Evolutionary conservation across 1,284 basidiomycete species (phyloP).

Genomic region (Apiotrichum sp.): DNA sequence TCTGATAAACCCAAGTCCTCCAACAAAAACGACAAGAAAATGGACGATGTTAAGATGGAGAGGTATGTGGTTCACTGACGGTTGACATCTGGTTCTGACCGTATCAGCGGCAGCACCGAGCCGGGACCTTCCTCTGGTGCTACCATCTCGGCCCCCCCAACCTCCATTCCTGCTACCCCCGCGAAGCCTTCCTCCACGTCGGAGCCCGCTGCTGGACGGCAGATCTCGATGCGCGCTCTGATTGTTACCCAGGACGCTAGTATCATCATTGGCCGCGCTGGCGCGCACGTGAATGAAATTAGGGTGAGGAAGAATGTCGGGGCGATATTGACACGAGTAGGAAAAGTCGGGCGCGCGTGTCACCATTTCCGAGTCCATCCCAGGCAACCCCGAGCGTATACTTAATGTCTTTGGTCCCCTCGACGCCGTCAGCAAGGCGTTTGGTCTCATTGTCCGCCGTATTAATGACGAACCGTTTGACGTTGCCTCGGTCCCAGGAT

Average conservation of each 20-base stretch:
- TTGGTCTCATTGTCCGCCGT: constrained; percentile 94
- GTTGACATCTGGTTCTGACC: background rate
- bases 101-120: constrained; percentile 11
- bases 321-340: constrained; percentile 26
- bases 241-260: constrained; percentile 99
- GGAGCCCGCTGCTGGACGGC: constrained; percentile 36
- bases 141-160: constrained; percentile 23
- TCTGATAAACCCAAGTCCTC: constrained; percentile 3
- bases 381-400: constrained; percentile 96
- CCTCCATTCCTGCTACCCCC: constrained; percentile 32
- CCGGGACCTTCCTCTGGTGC: constrained; percentile 26
- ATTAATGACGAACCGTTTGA: constrained; percentile 99
- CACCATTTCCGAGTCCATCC: constrained; percentile 92
- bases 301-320: constrained; percentile 47
- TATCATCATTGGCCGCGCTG: constrained; percentile 96
- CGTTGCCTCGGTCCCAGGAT: constrained; percentile 92
- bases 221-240: constrained; percentile 86
- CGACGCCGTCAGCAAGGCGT: constrained; percentile 98
- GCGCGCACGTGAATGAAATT: constrained; percentile 97
- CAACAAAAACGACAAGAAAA: constrained; percentile 26
- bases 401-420: constrained; percentile 95
- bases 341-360: constrained; percentile 95
- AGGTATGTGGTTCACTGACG: constrained; percentile 17
- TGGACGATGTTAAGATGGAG: constrained; percentile 37
- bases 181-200: constrained; percentile 21